Base-by-base conservation (phyloP, 108 stramenopile species). In the Fragilaria crotonensis region DNA sequence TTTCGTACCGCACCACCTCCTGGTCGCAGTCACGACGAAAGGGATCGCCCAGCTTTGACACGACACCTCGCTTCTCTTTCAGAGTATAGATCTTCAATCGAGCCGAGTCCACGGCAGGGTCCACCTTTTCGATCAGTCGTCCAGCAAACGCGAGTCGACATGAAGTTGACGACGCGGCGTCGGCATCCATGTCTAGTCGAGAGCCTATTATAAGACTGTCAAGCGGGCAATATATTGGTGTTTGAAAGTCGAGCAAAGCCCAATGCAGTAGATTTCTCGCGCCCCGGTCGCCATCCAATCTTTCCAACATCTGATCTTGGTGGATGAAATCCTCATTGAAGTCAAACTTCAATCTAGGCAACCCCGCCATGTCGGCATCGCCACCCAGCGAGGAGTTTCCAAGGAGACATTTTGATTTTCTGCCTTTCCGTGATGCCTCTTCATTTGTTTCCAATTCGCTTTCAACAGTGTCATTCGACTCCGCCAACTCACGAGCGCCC, bases 81-180 rank as follows among this genome's bases (percentile, higher is more conserved):
- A 68, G 71, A 30, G 85, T 89, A 50, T 90, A 95, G 26, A 87
- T 60, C 41, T 71, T 72, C 45, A 95, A 60, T 29, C 78, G 54
- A 41, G 29, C 14, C 30, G 70, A 60, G 45, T 76, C 78, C 62
- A 72, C 52, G 7, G 9, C 30, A 25, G 72, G 67, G 54, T 80
- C 73, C 3, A 83, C 78, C 25, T 68, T 68, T 58, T 80, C 78
- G 0, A 89, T 71, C 48, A 96, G 65, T 18, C 87, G 84, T 27
- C 96, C 96, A 28, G 89, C 87, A 79, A 95, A 97, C 5, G 96
- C 90, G 17, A 97, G 60, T 30, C 96, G 85, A 64, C 96, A 97
- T 26, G 88, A 73, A 0, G 76, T 67, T 28, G 80, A 70, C 0
- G 48, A 50, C 5, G 45, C 59, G 19, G 23, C 64, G 11, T 48